These are phyloP conservation scores for Trichoderma virens DNA, from an alignment of 495 filamentous ascomycete species.

Conservation along the genomic window DNA sequence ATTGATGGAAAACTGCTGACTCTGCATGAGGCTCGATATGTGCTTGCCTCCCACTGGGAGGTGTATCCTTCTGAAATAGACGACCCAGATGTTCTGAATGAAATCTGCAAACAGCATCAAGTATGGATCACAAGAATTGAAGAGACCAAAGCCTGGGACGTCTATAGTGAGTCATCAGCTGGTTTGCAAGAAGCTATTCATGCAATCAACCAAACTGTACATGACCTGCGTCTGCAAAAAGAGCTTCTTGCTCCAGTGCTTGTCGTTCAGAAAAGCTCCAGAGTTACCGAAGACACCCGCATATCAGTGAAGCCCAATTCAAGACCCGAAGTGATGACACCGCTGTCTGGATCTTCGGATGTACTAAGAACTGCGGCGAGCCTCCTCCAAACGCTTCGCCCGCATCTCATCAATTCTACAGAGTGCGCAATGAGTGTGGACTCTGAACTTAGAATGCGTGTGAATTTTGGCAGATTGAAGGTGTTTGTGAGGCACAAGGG, in stretches of 20 bases:
- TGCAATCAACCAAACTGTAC: neutral
- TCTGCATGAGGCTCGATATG: neutral
- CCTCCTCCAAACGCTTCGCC: neutral
- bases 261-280: neutral
- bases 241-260: neutral
- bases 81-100: neutral
- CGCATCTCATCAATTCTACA: neutral
- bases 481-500: constrained; percentile 38
- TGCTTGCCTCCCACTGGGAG: neutral
- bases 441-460: constrained; percentile 33
- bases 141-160: neutral
- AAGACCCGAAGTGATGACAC: neutral
- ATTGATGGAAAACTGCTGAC: neutral
- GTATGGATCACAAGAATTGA: neutral
- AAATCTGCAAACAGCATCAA: neutral
- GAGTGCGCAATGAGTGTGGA: neutral
- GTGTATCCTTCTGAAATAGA: neutral
- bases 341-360: neutral
- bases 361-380: neutral
- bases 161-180: neutral
- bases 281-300: neutral
- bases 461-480: constrained; percentile 48
- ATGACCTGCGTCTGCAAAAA: neutral
- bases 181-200: neutral
- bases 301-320: neutral